phyloP scores from a whole-genome alignment of 2,329 filamentous ascomycete species.

The Aurifilum marmelostoma region DNA sequence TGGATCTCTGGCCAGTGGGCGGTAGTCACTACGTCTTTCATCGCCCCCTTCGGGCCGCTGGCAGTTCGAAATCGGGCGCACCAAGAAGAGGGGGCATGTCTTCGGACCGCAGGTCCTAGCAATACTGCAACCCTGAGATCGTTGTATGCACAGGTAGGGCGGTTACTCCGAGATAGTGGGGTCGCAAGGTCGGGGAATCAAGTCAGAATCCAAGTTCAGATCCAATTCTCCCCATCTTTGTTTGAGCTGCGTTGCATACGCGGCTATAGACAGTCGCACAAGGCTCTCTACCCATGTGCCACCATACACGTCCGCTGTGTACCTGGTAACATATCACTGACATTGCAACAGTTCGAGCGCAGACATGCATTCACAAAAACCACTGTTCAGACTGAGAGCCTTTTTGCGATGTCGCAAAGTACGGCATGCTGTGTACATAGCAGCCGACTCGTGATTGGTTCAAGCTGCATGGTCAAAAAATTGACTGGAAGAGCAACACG shows the following conservation, averaged over 20 bases:
- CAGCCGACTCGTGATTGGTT: not conserved
- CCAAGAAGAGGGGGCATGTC: constrained; percentile 23
- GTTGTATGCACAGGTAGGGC: constrained; percentile 10
- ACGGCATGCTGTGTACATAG: not conserved
- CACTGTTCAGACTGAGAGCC: not conserved
- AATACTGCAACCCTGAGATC: constrained; percentile 24
- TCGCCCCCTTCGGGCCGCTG: constrained; percentile 24
- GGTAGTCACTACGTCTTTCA: constrained; percentile 3
- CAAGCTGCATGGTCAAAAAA: not conserved
- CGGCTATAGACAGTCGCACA: not conserved
- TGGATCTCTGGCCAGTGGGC: constrained; percentile 6
- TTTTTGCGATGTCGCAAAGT: not conserved
- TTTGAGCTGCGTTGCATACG: not conserved
- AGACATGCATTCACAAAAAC: not conserved
- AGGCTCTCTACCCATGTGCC: not conserved
- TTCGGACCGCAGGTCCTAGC: constrained; percentile 30
- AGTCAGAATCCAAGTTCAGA: not conserved
- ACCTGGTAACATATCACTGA: not conserved
- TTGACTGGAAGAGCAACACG: not conserved
- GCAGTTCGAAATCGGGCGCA: constrained; percentile 13
- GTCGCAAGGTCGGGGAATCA: constrained; percentile 10
- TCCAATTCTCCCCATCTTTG: not conserved
- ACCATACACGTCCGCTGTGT: not conserved
- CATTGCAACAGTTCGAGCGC: not conserved
- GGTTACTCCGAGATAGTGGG: constrained; percentile 10